Evolutionary conservation across 1,284 basidiomycete genomes (phyloP).

Genomic region (Cystobasidiaceae sp.): DNA sequence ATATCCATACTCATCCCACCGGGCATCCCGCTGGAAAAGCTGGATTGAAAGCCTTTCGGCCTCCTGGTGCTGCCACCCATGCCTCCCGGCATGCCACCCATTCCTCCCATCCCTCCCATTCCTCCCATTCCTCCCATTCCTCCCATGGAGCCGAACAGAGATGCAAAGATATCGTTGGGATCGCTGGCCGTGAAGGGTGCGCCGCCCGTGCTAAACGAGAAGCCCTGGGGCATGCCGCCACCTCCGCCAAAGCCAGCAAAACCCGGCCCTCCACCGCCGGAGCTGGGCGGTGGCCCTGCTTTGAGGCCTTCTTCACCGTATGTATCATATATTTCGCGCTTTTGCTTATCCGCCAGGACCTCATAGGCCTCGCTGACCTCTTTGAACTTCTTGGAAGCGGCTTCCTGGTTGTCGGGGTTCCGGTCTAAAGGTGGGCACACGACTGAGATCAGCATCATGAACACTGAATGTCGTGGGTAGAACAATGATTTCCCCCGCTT

Average conservation of each 20-base stretch:
- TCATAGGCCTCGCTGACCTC: constrained; percentile 93
- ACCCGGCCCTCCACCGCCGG: constrained; percentile 47
- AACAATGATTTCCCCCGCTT: neutral
- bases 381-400: constrained; percentile 86
- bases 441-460: neutral
- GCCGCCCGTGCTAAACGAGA: neutral
- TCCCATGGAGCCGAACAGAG: constrained; percentile 51
- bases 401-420: constrained; percentile 70
- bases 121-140: constrained; percentile 50
- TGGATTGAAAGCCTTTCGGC: constrained; percentile 5
- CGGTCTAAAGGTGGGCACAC: constrained; percentile 72
- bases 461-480: neutral
- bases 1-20: constrained; percentile 39
- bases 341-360: constrained; percentile 60
- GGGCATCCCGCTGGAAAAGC: constrained; percentile 31
- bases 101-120: constrained; percentile 39
- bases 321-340: constrained; percentile 88
- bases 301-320: constrained; percentile 96
- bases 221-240: constrained; percentile 49
- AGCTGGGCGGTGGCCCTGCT: constrained; percentile 53
- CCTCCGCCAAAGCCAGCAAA: constrained; percentile 51
- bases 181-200: constrained; percentile 68
- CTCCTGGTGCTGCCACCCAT: neutral
- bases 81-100: constrained; percentile 14
- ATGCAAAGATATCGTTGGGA: constrained; percentile 88